A percentile compares a stretch with the other conserved stretches of the same genome.
phyloP scores from a whole-genome alignment of 1,284 basidiomycete genomes.

The Mrakiaceae sp. region DNA sequence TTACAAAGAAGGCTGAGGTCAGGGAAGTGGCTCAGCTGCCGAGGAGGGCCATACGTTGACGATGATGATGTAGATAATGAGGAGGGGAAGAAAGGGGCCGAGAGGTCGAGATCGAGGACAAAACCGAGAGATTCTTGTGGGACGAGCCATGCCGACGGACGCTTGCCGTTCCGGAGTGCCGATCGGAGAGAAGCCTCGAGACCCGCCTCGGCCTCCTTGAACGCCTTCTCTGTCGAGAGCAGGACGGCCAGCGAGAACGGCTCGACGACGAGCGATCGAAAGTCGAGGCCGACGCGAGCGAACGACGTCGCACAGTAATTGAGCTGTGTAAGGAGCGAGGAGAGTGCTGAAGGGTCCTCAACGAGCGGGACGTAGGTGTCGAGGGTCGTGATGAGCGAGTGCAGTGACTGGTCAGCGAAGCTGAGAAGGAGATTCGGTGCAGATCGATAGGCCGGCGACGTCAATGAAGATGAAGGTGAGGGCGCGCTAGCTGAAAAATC shows the following conservation, averaged over 20 bases:
- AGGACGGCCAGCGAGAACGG: slow-evolving; percentile 53
- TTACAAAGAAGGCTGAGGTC: slow-evolving; percentile 68
- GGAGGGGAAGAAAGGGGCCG: neutral
- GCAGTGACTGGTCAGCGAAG: slow-evolving; percentile 43
- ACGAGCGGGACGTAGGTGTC: slow-evolving; percentile 39
- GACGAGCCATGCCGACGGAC: slow-evolving; percentile 27
- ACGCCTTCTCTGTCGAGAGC: slow-evolving; percentile 38
- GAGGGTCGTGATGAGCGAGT: slow-evolving; percentile 42
- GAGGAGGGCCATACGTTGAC: slow-evolving; percentile 42
- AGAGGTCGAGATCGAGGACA: slow-evolving; percentile 19
- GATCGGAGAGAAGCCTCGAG: slow-evolving; percentile 23
- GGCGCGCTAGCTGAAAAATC: slow-evolving; percentile 3
- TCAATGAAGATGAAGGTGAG: slow-evolving; percentile 27
- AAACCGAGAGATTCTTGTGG: slow-evolving; percentile 25
- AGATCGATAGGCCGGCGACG: neutral
- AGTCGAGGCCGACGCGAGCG: slow-evolving; percentile 79
- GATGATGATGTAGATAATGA: slow-evolving; percentile 13
- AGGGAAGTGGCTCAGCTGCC: slow-evolving; percentile 58
- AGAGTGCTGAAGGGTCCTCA: slow-evolving; percentile 53
- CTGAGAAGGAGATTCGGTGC: slow-evolving; percentile 46
- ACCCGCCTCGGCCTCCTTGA: slow-evolving; percentile 30
- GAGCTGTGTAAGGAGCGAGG: slow-evolving; percentile 77
- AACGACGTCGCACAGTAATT: slow-evolving; percentile 88
- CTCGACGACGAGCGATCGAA: slow-evolving; percentile 51
- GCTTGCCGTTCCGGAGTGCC: slow-evolving; percentile 20